Evolutionary conservation across 2,329 filamentous ascomycete genomes (phyloP).

Genomic region (Lecanicillium sp.): DNA sequence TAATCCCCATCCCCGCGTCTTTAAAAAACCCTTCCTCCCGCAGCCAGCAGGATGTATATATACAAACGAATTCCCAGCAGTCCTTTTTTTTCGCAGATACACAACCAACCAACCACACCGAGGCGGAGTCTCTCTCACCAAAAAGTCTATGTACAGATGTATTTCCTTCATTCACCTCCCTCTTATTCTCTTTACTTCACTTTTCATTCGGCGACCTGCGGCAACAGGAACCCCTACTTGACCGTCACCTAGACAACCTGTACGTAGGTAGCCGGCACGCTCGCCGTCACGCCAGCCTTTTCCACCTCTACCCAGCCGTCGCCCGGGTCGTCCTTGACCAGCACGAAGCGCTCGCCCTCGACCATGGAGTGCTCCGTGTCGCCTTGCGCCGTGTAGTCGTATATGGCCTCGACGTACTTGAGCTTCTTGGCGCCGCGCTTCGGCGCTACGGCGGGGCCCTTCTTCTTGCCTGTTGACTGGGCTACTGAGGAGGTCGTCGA

Average conservation of each 20-base stretch:
- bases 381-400: conserved; percentile 81
- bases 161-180: too few relatives aligned
- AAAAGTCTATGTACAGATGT: too few relatives aligned
- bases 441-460: conserved; percentile 86
- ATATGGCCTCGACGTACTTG: conserved; percentile 86
- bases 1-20: too few relatives aligned
- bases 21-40: too few relatives aligned
- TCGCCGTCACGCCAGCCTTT: conserved; percentile 76
- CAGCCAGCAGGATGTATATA: too few relatives aligned
- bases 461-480: conserved; percentile 57
- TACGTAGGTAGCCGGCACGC: conserved; percentile 91
- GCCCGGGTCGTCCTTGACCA: conserved; percentile 79
- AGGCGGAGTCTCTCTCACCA: too few relatives aligned
- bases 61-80: too few relatives aligned
- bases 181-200: too few relatives aligned
- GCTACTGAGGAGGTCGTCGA: conserved; percentile 39
- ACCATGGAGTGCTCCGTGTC: conserved; percentile 84
- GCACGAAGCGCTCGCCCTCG: conserved; percentile 85
- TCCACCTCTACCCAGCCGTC: conserved; percentile 98
- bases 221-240: too few relatives aligned
- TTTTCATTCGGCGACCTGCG: too few relatives aligned
- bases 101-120: too few relatives aligned
- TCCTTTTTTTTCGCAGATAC: too few relatives aligned
- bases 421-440: conserved; percentile 88
- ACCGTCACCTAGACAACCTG: conserved; percentile 52